These are phyloP conservation scores for Megacollybia marginata DNA, from an alignment of 768 basidiomycete genomes.

Conservation along the genomic window DNA sequence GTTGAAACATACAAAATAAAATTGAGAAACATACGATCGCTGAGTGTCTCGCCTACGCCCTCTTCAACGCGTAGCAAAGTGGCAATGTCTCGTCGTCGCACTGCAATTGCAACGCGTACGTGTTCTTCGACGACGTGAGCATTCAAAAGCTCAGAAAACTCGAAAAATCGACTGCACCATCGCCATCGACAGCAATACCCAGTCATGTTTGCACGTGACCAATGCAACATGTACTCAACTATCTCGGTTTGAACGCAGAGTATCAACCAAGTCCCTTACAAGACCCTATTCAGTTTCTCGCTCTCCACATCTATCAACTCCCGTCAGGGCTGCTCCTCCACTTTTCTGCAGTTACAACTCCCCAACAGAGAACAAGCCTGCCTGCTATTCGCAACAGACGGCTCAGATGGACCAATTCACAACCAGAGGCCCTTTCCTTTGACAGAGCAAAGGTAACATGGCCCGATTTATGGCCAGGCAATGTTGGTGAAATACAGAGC, in stretches of 20 bases:
- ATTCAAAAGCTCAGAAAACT: constrained; percentile 27
- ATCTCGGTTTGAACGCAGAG: constrained; percentile 51
- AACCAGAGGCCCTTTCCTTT: constrained; percentile 51
- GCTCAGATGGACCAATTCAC: constrained; percentile 48
- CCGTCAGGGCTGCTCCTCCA: constrained; percentile 55
- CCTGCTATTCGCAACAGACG: constrained; percentile 67
- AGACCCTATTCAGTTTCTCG: constrained; percentile 59
- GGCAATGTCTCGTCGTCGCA: constrained; percentile 31
- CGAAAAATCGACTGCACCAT: constrained; percentile 41
- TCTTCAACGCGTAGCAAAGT: constrained; percentile 36
- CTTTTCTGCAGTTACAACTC: constrained; percentile 40
- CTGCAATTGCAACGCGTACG: constrained; percentile 23
- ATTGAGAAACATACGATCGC: not conserved
- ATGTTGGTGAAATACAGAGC: constrained; percentile 42
- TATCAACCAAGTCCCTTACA: constrained; percentile 53
- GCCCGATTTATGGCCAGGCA: constrained; percentile 63
- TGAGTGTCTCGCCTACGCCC: constrained; percentile 32
- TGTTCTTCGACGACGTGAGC: constrained; percentile 44
- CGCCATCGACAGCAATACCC: constrained; percentile 38
- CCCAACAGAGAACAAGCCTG: constrained; percentile 60
- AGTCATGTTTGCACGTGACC: not conserved
- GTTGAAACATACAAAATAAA: not conserved
- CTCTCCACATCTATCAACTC: constrained; percentile 47
- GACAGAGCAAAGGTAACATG: constrained; percentile 46
- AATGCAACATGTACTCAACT: constrained; percentile 21